A percentile compares a stretch with the other conserved stretches of the same genome.
Conservation (phyloP, 179 eudicot species). For the Actinidia polygama region DNA sequence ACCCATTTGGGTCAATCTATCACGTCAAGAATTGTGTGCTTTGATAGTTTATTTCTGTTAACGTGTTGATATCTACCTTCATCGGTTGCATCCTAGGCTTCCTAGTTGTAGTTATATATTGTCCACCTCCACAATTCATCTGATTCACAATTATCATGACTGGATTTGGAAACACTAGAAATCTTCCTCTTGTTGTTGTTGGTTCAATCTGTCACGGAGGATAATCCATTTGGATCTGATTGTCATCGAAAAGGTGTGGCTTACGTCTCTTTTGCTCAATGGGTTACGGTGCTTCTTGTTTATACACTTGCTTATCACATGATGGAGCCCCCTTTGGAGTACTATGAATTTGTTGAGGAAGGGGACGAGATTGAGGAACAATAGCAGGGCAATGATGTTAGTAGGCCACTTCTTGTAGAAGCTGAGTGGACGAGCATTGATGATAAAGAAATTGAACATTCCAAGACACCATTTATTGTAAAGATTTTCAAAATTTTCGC, state of each 20-base stretch:
- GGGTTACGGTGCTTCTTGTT: constrained; percentile 84
- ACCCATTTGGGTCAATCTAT: constrained; percentile 77
- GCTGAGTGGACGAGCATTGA: constrained; percentile 94
- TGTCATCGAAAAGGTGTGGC: constrained; percentile 67
- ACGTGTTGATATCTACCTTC: constrained; percentile 63
- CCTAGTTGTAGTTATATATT: constrained; percentile 63
- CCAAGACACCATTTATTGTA: constrained; percentile 73
- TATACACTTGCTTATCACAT: constrained; percentile 91
- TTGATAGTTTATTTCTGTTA: constrained; percentile 93
- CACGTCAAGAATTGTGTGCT: constrained; percentile 53
- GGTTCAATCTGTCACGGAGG: constrained; percentile 72
- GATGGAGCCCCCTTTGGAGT: constrained; percentile 92
- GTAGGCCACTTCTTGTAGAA: constrained; percentile 80
- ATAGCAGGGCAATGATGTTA: constrained; percentile 41
- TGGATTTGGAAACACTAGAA: constrained; percentile 88
- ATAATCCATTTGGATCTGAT: constrained; percentile 64
- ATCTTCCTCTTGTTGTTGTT: constrained; percentile 77
- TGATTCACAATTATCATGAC: constrained; percentile 72
- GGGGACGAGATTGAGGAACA: constrained; percentile 39
- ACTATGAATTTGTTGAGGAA: constrained; percentile 65
- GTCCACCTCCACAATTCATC: constrained; percentile 68
- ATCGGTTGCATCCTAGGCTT: constrained; percentile 77
- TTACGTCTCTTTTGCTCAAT: constrained; percentile 87
- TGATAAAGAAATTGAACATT: constrained; percentile 74
- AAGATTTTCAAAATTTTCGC: constrained; percentile 49